Evolutionary conservation across 805 yeast species (phyloP), one percentile per base, ranked within the genome.

Genomic region (Barnettozyma siamensis): DNA sequence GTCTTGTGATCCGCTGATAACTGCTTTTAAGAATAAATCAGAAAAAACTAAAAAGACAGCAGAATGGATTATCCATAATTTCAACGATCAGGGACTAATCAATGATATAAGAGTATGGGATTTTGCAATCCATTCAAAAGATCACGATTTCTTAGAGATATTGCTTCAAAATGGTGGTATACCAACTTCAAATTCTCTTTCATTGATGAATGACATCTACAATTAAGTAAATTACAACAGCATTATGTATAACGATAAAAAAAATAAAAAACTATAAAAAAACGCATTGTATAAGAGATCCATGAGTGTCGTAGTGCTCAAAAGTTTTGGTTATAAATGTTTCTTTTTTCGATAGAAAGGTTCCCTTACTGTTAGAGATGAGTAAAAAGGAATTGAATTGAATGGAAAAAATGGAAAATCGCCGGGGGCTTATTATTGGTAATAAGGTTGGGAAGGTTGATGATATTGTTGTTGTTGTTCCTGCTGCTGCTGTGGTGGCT

Each of bases 31-130:
- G 40, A 38, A 5, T 16, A 15, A 10, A 34, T 38, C 16, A 13
- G 23, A 7, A 42, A 48, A 19, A 3, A 42, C 8, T 36, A 31
- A 3, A 20, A 12, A 16, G 11, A 19, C 50, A 6, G 48, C 45
- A 0, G 33, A 49, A 9, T 53, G 59, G 59, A 13, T 50, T 12
- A 20, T 51, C 20, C 40, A 45, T 7, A 47, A 44, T 13, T 32
- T 44, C 15, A 35, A 31, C 1, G 32, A 38, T 12, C 35, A 28
- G 5, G 34, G 30, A 8, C 13, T 53, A 35, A 27, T 46, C 5
- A 48, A 40, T 35, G 45, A 50, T 33, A 45, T 50, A 31, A 42
- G 35, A 11, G n/a, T 57, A 2, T 57, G 61, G 59, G 18, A 42
- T 1, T 40, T 40, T 26, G 45, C 53, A 2, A 26, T 43, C 7